Base-by-base conservation (phyloP, 208 protist species). In the Leishmania major region DNA sequence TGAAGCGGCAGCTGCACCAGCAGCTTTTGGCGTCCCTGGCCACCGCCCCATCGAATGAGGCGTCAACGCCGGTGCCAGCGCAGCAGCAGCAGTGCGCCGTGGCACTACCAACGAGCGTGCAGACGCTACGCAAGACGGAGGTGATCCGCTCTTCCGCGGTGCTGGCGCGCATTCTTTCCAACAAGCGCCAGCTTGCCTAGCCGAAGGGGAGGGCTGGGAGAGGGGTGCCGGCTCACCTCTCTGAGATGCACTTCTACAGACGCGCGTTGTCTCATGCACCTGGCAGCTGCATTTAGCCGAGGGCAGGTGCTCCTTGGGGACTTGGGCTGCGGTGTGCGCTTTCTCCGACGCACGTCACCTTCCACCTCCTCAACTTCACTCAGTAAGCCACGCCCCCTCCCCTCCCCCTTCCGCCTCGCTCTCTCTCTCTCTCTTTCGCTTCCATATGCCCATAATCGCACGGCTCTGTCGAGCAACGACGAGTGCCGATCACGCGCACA, bases 81-180 rank as follows among this genome's bases (percentile, higher is more conserved):
- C 45, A 62, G 51, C 70, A 28, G 59, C 7, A 55, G 49, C 81
- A 76, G 51, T 45, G 55, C 15, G 28, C 37, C 4, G 57, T 45
- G 10, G 81, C 35, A 15, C 35, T 66, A 28, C 55, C 49, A 57
- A 25, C 62, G 59, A 60, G 11, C 37, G 79, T 84, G 66, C 77
- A 74, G 51, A 83, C 84, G 43, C 59, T 97, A 25, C 90, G 89
- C 80, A 91, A 91, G 75, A 88, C 81, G 75, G 93, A 95, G 45
- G 79, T 84, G 3, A 84, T 97, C 19, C 88, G 87, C 43, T 88
- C 86, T 40, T 55, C 84, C 17, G 67, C 86, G 22, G 91, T 96
- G 37, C 82, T 97, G 37, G 94, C 90, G 13, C 91, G 93, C 55
- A 85, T 96, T 28, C 86, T 97, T 4, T 92, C 93, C 19, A 97